A percentile compares a stretch with the other conserved stretches of the same genome.
Conservation (phyloP, 345 rosid genomes). For the Eutrema japonicum region DNA sequence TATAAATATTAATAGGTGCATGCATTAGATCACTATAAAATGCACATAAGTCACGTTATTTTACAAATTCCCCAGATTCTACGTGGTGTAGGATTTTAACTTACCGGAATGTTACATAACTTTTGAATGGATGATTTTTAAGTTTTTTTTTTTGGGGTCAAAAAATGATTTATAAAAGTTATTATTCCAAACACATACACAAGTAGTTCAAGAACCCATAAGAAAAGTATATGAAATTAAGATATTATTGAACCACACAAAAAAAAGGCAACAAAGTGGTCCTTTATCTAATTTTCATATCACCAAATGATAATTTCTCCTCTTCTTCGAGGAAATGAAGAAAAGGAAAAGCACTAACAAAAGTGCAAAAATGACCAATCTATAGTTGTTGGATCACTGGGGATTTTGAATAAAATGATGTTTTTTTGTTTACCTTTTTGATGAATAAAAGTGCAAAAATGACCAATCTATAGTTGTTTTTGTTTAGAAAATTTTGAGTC, state of each 20-base stretch:
- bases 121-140: background rate
- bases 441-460: too few species aligned
- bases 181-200: constrained; percentile 8
- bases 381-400: background rate
- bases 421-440: background rate
- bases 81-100: constrained; percentile 20
- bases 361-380: constrained; percentile 28
- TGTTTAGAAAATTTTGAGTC: background rate
- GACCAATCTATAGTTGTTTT: background rate
- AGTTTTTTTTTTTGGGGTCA: background rate
- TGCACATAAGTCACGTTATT: constrained; percentile 21
- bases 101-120: background rate
- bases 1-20: too few species aligned
- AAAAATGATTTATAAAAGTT: background rate
- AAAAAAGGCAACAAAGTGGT: constrained; percentile 8
- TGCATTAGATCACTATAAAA: too few species aligned
- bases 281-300: constrained; percentile 16
- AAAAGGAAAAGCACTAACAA: constrained; percentile 26
- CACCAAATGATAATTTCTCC: constrained; percentile 25
- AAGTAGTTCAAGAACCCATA: background rate
- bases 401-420: background rate
- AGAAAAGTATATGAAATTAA: background rate
- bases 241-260: constrained; percentile 5
- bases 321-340: constrained; percentile 24
- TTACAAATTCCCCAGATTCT: background rate